phyloP scores from a whole-genome alignment of 306 rosid species.

The Prunus davidiana region DNA sequence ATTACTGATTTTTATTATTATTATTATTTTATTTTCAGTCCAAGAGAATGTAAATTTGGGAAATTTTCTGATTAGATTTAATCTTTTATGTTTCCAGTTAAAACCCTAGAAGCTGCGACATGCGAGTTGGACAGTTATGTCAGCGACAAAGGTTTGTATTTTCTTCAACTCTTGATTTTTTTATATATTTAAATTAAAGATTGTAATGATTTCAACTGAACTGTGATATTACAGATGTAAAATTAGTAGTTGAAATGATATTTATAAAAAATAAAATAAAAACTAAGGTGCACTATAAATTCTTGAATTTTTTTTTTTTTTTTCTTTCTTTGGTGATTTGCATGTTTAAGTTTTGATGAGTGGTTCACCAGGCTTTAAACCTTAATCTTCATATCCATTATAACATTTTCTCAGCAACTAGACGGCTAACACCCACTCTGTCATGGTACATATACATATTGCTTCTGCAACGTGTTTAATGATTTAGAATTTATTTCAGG shows the following conservation, averaged over 20 bases:
- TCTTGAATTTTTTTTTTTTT: not conserved
- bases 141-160: conserved; percentile 2
- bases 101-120: conserved; percentile 13
- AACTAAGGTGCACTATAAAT: not conserved
- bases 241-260: not conserved
- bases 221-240: not conserved
- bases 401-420: not conserved
- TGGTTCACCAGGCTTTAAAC: not conserved
- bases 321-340: not conserved
- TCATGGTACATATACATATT: not conserved
- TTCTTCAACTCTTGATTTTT: not conserved
- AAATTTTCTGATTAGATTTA: not conserved
- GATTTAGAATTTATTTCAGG: conserved; percentile 21
- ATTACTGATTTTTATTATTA: not conserved
- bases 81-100: not conserved
- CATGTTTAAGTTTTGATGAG: not conserved
- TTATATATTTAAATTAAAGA: not conserved
- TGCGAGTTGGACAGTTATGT: not conserved
- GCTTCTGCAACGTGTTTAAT: conserved; percentile 3
- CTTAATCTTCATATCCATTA: not conserved
- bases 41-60: not conserved
- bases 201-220: not conserved
- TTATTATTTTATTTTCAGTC: not conserved
- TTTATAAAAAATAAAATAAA: not conserved
- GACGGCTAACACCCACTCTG: not conserved